These are phyloP conservation scores for Albugo laibachii DNA, from an alignment of 352 stramenopile genomes.

Conservation along the genomic window DNA sequence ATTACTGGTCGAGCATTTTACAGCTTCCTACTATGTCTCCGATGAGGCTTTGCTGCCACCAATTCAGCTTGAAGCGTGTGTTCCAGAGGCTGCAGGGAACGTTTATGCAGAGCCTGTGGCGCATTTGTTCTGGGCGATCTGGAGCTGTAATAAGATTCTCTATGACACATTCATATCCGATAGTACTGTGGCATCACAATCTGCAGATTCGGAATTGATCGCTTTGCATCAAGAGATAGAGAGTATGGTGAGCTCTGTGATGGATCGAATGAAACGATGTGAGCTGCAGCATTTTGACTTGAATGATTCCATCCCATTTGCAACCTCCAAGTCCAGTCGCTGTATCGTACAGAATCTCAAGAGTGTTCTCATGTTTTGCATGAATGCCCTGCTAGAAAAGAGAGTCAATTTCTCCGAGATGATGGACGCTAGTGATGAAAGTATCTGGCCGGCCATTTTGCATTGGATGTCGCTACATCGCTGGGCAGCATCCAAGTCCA, in stretches of 20 bases:
- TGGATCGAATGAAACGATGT: constrained; percentile 25
- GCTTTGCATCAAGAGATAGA: constrained; percentile 9
- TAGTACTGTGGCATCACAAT: constrained; percentile 17
- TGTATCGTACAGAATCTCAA: constrained; percentile 12
- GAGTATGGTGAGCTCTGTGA: constrained; percentile 12
- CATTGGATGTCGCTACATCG: no score
- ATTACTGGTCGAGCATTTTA: constrained; percentile 21
- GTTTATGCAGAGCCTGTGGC: constrained; percentile 23
- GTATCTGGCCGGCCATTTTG: no score
- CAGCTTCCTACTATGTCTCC: constrained; percentile 17
- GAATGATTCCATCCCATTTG: constrained; percentile 22
- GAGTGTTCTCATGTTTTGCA: constrained; percentile 16
- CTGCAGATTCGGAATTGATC: constrained; percentile 5
- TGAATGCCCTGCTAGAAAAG: constrained; percentile 8
- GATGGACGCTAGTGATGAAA: no score
- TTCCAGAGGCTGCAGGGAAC: constrained; percentile 6
- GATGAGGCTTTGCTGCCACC: constrained; percentile 25
- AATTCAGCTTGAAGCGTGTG: constrained; percentile 22
- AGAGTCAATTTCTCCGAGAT: no score
- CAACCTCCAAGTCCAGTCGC: constrained; percentile 11
- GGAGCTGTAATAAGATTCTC: constrained; percentile 10
- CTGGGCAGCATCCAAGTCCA: no score
- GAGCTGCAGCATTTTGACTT: constrained; percentile 26
- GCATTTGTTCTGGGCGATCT: constrained; percentile 18
- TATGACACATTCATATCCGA: constrained; percentile 18